These are phyloP conservation scores for Moringa oleifera DNA, from an alignment of 345 rosid species.

Conservation along the genomic window DNA sequence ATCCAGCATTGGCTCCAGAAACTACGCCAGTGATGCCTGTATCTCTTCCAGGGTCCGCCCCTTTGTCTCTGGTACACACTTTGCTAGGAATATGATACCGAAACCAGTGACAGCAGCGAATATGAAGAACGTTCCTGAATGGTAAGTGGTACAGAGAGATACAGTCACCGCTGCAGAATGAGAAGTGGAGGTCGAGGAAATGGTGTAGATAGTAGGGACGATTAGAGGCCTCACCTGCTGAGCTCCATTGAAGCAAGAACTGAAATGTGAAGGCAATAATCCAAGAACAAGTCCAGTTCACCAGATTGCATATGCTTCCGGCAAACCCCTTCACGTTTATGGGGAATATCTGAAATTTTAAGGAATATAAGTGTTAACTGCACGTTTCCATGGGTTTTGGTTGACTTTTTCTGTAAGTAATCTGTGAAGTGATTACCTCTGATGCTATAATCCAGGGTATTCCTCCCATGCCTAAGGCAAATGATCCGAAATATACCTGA, in stretches of 20 bases:
- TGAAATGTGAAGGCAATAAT: slow-evolving; percentile 39
- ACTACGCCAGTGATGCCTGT: slow-evolving; percentile 28
- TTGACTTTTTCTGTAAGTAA: neutral
- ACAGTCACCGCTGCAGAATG: too few relatives aligned
- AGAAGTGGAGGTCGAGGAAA: too few relatives aligned
- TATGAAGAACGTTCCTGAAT: slow-evolving; percentile 35
- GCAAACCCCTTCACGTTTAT: slow-evolving; percentile 50
- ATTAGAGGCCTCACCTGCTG: slow-evolving; percentile 24
- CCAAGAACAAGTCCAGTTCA: slow-evolving; percentile 51
- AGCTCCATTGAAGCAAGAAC: slow-evolving; percentile 47
- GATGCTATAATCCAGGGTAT: slow-evolving; percentile 71
- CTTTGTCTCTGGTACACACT: slow-evolving; percentile 45
- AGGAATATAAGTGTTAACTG: neutral
- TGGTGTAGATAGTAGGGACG: too few relatives aligned
- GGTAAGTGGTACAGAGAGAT: too few relatives aligned
- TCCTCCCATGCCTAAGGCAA: slow-evolving; percentile 57
- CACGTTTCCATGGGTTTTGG: neutral
- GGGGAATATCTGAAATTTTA: slow-evolving; percentile 34
- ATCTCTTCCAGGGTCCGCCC: slow-evolving; percentile 50
- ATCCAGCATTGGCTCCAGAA: too few relatives aligned
- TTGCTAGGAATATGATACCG: slow-evolving; percentile 34
- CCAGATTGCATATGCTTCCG: slow-evolving; percentile 43
- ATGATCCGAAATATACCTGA: slow-evolving; percentile 42
- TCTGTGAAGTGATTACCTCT: slow-evolving; percentile 32
- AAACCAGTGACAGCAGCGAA: slow-evolving; percentile 23